These are phyloP conservation scores for Zangia roseola DNA, from an alignment of 768 basidiomycete genomes.

Conservation along the genomic window DNA sequence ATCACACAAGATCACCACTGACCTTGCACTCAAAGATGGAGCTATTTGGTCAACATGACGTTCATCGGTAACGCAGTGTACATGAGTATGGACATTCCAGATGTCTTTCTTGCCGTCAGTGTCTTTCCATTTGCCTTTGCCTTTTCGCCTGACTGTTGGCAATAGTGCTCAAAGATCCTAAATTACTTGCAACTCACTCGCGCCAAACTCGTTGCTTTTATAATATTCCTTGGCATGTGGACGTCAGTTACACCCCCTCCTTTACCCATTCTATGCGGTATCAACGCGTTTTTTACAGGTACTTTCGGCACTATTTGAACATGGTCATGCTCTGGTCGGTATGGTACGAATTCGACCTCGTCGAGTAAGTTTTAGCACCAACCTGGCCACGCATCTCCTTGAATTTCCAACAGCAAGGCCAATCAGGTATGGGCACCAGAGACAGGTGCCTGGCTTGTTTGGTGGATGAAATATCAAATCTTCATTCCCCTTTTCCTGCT, in stretches of 20 bases:
- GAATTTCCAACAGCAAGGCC: conserved; percentile 41
- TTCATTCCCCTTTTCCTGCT: conserved; percentile 73
- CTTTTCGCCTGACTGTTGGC: neutral
- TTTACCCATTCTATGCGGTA: neutral
- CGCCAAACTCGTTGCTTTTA: conserved; percentile 62
- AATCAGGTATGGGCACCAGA: conserved; percentile 56
- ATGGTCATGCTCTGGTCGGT: conserved; percentile 85
- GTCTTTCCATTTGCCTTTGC: neutral
- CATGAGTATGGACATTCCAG: conserved; percentile 96
- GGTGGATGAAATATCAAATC: conserved; percentile 84
- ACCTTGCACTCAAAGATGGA: conserved; percentile 57
- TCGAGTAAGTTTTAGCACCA: conserved; percentile 57
- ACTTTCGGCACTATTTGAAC: conserved; percentile 93
- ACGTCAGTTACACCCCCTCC: conserved; percentile 52
- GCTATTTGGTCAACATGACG: conserved; percentile 77
- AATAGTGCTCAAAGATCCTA: conserved; percentile 76
- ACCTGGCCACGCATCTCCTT: neutral
- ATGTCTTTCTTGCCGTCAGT: conserved; percentile 80
- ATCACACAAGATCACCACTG: neutral
- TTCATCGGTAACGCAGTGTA: conserved; percentile 89
- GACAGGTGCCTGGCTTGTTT: conserved; percentile 65
- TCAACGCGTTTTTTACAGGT: conserved; percentile 44
- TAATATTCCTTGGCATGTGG: conserved; percentile 71
- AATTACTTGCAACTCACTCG: conserved; percentile 79
- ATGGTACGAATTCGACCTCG: conserved; percentile 70